These are phyloP conservation scores for Phytophthora fragariaefolia DNA, from an alignment of 352 stramenopile species.

Conservation along the genomic window DNA sequence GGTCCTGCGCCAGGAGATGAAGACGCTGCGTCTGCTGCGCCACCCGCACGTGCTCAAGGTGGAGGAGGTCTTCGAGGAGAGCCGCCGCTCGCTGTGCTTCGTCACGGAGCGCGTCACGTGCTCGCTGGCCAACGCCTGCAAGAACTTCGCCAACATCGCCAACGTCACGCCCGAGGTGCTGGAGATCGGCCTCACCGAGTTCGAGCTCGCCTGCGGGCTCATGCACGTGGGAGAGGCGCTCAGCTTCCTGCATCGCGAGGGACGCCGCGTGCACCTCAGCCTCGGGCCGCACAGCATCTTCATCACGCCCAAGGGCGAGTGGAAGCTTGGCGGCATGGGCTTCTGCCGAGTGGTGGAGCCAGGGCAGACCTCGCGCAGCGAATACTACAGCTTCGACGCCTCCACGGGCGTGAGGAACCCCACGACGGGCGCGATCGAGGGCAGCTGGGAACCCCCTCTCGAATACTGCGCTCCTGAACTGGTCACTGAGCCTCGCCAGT, in stretches of 20 bases:
- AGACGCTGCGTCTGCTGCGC: slow-evolving; percentile 83
- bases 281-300: slow-evolving; percentile 90
- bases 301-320: slow-evolving; percentile 92
- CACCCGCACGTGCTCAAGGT: slow-evolving; percentile 92
- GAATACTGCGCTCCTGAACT: slow-evolving; percentile 89
- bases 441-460: slow-evolving; percentile 82
- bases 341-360: slow-evolving; percentile 88
- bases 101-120: slow-evolving; percentile 91
- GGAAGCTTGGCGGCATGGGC: slow-evolving; percentile 92
- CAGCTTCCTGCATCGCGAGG: slow-evolving; percentile 91
- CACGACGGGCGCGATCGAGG: slow-evolving; percentile 58
- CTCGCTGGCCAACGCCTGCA: slow-evolving; percentile 91
- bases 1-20: slow-evolving; percentile 90
- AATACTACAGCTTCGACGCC: slow-evolving; percentile 78
- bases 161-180: slow-evolving; percentile 89
- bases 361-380: slow-evolving; percentile 79
- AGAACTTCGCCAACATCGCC: slow-evolving; percentile 87
- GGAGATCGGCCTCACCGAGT: slow-evolving; percentile 88
- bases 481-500: slow-evolving; percentile 83
- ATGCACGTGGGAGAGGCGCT: slow-evolving; percentile 91
- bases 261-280: slow-evolving; percentile 87
- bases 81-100: slow-evolving; percentile 85
- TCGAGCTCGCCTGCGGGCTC: slow-evolving; percentile 87
- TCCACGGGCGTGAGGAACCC: slow-evolving; percentile 64
- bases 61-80: slow-evolving; percentile 91